These are phyloP conservation scores for Craterostigma plantagineum DNA, from an alignment of 257 asterid species.

Conservation along the genomic window DNA sequence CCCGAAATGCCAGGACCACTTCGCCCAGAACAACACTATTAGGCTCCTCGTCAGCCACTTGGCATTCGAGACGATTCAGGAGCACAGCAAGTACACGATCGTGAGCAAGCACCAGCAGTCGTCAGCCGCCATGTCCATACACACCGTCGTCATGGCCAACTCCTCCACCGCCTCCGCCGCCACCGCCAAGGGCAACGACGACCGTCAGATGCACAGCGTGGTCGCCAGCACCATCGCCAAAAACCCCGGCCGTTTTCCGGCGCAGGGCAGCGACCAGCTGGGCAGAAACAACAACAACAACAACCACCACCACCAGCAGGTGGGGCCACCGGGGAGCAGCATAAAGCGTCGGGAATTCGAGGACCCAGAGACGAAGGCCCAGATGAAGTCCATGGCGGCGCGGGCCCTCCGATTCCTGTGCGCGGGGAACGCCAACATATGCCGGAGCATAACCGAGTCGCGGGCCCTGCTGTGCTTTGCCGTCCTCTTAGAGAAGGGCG, in stretches of 20 bases:
- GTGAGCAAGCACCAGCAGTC: conserved; percentile 15
- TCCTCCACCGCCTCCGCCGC: conserved; percentile 4
- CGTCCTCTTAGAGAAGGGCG: conserved; percentile 43
- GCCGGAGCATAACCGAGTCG: conserved; percentile 39
- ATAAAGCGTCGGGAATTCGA: conserved; percentile 35
- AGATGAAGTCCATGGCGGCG: conserved; percentile 50
- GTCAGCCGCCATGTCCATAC: conserved; percentile 23
- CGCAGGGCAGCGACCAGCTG: no score
- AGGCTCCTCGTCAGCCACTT: conserved; percentile 59
- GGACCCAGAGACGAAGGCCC: conserved; percentile 28
- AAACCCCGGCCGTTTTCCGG: not conserved
- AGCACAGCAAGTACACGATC: conserved; percentile 53
- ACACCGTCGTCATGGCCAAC: conserved; percentile 42
- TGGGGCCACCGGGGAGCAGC: conserved; percentile 21
- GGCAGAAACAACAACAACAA: not conserved
- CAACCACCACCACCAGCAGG: conserved; percentile 16
- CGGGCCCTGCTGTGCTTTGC: conserved; percentile 45
- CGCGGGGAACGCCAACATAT: conserved; percentile 27
- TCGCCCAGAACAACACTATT: conserved; percentile 52
- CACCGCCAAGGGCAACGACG: not conserved
- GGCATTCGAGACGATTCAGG: conserved; percentile 73
- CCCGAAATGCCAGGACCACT: conserved; percentile 63
- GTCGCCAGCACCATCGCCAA: conserved; percentile 27
- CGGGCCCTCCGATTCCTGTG: conserved; percentile 43
- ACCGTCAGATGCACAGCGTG: conserved; percentile 32